Evolutionary conservation across 2,329 filamentous ascomycete species (phyloP), one percentile per base, ranked within the genome.

Genomic region (Westerdykella ornata): DNA sequence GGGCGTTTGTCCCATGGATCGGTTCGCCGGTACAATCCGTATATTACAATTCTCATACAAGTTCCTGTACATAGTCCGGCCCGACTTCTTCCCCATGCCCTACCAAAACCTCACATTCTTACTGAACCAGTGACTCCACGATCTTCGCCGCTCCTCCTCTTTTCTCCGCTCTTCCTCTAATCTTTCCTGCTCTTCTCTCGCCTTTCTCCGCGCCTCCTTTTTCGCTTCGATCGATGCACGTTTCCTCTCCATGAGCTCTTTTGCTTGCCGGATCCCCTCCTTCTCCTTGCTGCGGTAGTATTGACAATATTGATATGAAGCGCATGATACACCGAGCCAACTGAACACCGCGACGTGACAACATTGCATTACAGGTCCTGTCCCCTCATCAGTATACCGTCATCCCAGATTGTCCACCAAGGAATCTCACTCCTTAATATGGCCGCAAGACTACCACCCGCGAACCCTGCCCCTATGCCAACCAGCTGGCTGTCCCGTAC

Each of bases 301-400:
- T 58, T 88, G 81, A 68, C 90, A 97, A 58, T 84, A 88, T 67
- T 96, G 87, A 68, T 88, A 92, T 38, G 83, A 82, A 20, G 76
- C 74, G 35, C 84, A 72, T n/a, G 84, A 82, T 5, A 77, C 77
- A 15, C 84, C 61, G 17, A 82, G 72, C 63, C 92, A 94, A 28
- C 80, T 74, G 5, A 81, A 85, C 5, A 92, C 88, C 0, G 88
- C 88, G 85, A 86, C 94, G 58, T 94, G 94, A 28, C 84, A 82
- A 1, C 85, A 80, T 56, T 77, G 79, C 42, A 75, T 76, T 46
- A 88, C 68, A 14, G 75, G 73, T 32, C 76, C 80, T 78, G 52
- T 37, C 62, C n/a, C 17, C 12, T 12, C 35, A 43, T 56, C 46
- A 53, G 47, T 31, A 26, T 26, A 26, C 8, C 12, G 22, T 2